Evolutionary conservation across 176 grass and related monocot species (phyloP), one percentile per base, ranked within the genome.

Genomic region (Oryza meyeriana): DNA sequence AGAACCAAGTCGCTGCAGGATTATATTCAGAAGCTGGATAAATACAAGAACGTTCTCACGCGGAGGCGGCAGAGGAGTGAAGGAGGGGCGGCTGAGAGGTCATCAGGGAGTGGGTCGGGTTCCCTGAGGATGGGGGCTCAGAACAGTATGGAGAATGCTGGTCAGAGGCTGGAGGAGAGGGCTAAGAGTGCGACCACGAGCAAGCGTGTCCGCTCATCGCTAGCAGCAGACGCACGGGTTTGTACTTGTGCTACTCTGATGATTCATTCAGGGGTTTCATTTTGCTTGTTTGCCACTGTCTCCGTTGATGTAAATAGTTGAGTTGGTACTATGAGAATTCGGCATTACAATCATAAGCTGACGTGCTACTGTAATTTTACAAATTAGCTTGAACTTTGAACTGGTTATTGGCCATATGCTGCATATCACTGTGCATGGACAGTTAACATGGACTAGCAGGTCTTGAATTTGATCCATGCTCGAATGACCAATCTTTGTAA

Each of bases 191-290:
- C 76, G 18, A 68, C 83, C 69, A 85, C 88, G 36, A 95, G 89
- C 83, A 95, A 90, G 64, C 89, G 89, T 35, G 87, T 78, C 74
- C 89, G 93, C 78, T 92, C 93, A 6, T 95, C 93, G 36, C 72
- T 92, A 59, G 72, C 69, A 5, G 93, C 69, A n/a, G 93, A 95
- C 74, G 76, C 87, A 69, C 87, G 93, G 89, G 93, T 95, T 82
- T 74, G 87, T 85, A 85, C 83, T 68, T 86, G 47, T 75, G 14
- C 67, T 25, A 44, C 17, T 72, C 30, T 22, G 7, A 36, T 0
- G 12, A 17, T 68, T 8, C 14, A 64, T 64, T 28, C 55, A 4
- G n/a, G 16, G 35, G 30, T 22, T 40, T 12, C 34, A 8, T 71
- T 71, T 71, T 0, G 33, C 69, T 17, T 17, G 12, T 62, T 45